Base-by-base conservation (phyloP, 768 basidiomycete genomes). In the Suillus hirtellus region DNA sequence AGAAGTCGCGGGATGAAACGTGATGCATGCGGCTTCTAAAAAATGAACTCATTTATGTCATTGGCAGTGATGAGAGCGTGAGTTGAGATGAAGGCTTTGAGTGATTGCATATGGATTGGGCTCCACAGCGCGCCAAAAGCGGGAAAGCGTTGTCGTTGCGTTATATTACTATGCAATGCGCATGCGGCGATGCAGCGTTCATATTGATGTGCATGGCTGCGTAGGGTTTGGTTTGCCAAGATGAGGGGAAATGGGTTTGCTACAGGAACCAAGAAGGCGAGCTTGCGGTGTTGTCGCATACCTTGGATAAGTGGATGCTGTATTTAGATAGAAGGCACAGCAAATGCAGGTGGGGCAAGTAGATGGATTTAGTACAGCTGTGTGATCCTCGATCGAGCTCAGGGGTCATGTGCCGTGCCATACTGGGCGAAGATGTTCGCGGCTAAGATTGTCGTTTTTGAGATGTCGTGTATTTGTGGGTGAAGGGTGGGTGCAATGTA, bases 311-410 rank as follows among this genome's bases (percentile, higher is more conserved):
- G 17, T 42, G 17, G 40, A 42, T 58, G 24, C 56, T 58, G 56
- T 58, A 58, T 58, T 19, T 58, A 31, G 38, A 58, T 42, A 58
- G 56, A 58, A 58, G 40, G 17, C 56, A 56, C 55, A 58, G 56
- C 21, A 42, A 58, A 42, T 40, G 40, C 27, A 27, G 56, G 24
- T 42, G 56, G 38, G 40, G 56, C 38, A 15, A 58, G 56, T 42
- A 27, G 38, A 58, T 58, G 56, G 40, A 58, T 42, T 42, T 42
- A 40, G 56, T 19, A 38, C 24, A 58, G 35, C 38, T 40, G 9
- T 38, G 55, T 24, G 24, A 56, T 58, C 40, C 40, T 58, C 24
- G 21, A 27, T 42, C 17, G 38, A 58, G 24, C 56, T 27, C 27
- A 40, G 56, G 40, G 56, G 40, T 58, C 56, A 58, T 58, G 40